Evolutionary conservation across 495 filamentous ascomycete genomes (phyloP).

Genomic region (Amorphotheca resinae): DNA sequence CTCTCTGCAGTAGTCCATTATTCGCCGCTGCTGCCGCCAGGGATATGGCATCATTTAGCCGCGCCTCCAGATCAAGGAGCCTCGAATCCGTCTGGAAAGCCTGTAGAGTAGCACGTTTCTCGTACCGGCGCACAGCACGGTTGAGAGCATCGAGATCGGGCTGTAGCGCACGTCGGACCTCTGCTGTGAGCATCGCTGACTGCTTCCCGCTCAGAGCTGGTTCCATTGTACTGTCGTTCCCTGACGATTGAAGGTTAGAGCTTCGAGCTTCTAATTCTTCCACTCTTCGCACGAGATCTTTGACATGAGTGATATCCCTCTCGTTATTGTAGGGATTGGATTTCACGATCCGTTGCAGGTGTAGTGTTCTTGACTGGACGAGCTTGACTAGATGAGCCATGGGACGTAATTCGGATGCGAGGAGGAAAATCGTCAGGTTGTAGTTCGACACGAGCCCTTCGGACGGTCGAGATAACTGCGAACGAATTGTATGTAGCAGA

Average conservation of each 20-base stretch:
- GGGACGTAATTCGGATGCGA: conserved; percentile 77
- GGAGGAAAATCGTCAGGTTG: conserved; percentile 86
- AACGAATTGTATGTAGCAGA: conserved; percentile 63
- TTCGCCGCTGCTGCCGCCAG: conserved; percentile 65
- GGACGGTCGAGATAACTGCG: conserved; percentile 65
- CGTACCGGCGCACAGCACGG: conserved; percentile 84
- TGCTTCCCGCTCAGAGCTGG: conserved; percentile 14
- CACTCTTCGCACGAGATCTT: conserved; percentile 50
- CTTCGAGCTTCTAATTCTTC: conserved; percentile 57
- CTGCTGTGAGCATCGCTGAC: conserved; percentile 39
- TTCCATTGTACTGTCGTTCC: conserved; percentile 13
- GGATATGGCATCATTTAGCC: conserved; percentile 64
- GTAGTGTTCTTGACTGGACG: conserved; percentile 63
- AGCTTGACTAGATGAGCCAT: conserved; percentile 69
- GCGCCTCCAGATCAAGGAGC: conserved; percentile 52
- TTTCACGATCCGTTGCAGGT: conserved; percentile 66
- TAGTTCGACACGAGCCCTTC: conserved; percentile 83
- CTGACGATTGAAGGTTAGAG: conserved; percentile 22
- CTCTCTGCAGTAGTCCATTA: conserved; percentile 24
- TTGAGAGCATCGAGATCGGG: conserved; percentile 82
- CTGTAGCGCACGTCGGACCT: conserved; percentile 53
- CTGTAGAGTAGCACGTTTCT: conserved; percentile 69
- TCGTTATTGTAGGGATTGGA: conserved; percentile 33
- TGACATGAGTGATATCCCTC: conserved; percentile 31
- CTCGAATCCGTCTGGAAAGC: conserved; percentile 63